Evolutionary conservation across 1,139 yeast species (phyloP), one percentile per base, ranked within the genome.

Genomic region (Kazachstania sp.): DNA sequence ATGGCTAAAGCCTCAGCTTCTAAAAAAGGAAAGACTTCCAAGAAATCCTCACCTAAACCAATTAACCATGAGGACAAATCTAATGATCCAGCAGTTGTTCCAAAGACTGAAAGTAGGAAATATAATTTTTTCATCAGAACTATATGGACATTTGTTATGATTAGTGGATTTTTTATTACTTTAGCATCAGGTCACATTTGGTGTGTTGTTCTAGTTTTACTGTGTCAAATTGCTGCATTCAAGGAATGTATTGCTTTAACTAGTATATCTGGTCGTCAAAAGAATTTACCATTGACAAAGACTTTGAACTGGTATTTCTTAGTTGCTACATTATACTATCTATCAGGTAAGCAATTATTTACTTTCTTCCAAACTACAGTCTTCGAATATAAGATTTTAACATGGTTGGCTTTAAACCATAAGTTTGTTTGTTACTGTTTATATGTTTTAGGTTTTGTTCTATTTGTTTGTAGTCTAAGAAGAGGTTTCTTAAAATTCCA

Each of bases 121-220:
- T 58, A 59, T 43, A 61, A 61, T 42, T 88, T 92, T 61, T 66
- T 87, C 46, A 86, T 90, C 36, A 78, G 99, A 57, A 84, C 97
- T n/a, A 73, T 85, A 45, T 92, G 97, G 97, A 85, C 97, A 0
- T 66, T 92, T 59, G 88, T 92, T 29, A 90, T 92, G 97, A 83
- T 92, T 54, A 69, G 72, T 19, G 81, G 80, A 9, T 86, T 92
- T 66, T 77, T 88, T 55, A 67, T 75, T 28, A 73, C 84, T 29
- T 71, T 92, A 45, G 81, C 86, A n/a, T 79, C 92, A 4, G 99
- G 99, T 31, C 97, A 90, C 63, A 71, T 84, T 45, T 81, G 90
- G 71, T 76, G 90, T 51, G 85, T 90, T 51, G 66, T 77, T 4
- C 70, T 86, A 52, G 87, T 92, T 40, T 71, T 85, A 40, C 59